A percentile compares a stretch with the other conserved stretches of the same genome.
These are phyloP conservation scores for Tetrapisispora nanseiensis DNA, from an alignment of 805 yeast genomes.

Conservation along the genomic window DNA sequence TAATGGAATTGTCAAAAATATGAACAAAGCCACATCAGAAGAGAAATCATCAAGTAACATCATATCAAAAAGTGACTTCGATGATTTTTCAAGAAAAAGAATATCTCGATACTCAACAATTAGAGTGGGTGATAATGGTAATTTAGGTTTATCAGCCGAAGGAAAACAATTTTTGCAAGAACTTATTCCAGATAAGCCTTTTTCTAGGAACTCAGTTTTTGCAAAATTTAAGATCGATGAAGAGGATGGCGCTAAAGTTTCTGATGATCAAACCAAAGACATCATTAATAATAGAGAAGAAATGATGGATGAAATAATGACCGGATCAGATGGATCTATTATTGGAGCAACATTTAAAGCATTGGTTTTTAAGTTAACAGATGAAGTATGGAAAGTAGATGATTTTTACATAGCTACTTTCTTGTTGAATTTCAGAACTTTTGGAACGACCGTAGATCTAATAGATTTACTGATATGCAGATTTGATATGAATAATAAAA, in stretches of 20 bases:
- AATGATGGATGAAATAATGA: constrained; percentile 34
- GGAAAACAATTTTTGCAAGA: constrained; percentile 30
- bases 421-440: constrained; percentile 66
- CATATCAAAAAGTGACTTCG: too few relatives aligned
- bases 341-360: constrained; percentile 68
- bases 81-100: background rate
- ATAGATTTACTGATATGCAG: constrained; percentile 58
- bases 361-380: constrained; percentile 53
- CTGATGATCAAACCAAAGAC: constrained; percentile 1
- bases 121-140: constrained; percentile 22
- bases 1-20: constrained; percentile 41
- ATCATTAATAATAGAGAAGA: constrained; percentile 17
- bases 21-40: constrained; percentile 26
- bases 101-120: constrained; percentile 15
- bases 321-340: constrained; percentile 36
- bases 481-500: constrained; percentile 42
- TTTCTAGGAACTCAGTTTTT: constrained; percentile 31
- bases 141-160: constrained; percentile 15
- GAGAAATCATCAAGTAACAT: too few relatives aligned
- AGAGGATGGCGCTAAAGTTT: constrained; percentile 4
- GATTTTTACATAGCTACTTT: constrained; percentile 64
- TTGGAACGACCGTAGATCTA: constrained; percentile 55
- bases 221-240: constrained; percentile 29
- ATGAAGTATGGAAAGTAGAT: constrained; percentile 53
- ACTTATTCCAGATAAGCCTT: constrained; percentile 27